phyloP scores from a whole-genome alignment of 2,329 filamentous ascomycete genomes.

The Bipolaris zeicola region DNA sequence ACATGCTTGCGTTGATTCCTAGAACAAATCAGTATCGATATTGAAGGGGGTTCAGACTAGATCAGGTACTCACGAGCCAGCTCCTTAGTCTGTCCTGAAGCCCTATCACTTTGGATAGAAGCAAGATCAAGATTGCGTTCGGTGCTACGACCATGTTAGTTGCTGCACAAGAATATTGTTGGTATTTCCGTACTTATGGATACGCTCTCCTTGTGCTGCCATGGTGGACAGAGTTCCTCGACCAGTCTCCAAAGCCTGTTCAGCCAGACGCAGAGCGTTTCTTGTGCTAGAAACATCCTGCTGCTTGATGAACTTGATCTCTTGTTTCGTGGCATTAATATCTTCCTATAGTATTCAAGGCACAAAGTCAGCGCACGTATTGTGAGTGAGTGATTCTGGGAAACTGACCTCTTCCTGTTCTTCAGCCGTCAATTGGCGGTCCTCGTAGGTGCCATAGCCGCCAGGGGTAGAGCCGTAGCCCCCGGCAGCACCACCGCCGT shows the following conservation, averaged over 20 bases:
- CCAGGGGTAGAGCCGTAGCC: conserved; percentile 30
- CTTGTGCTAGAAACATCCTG: conserved; percentile 71
- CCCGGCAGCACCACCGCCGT: conserved; percentile 27
- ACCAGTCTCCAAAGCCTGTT: conserved; percentile 72
- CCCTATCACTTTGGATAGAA: conserved; percentile 75
- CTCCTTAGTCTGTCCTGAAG: conserved; percentile 80
- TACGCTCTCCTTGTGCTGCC: conserved; percentile 44
- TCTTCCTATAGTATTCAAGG: conserved; percentile 55
- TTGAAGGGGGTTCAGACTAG: background rate
- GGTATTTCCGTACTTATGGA: conserved; percentile 32
- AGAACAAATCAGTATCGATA: background rate
- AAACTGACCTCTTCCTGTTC: conserved; percentile 63
- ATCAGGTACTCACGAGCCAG: conserved; percentile 63
- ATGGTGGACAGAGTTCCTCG: conserved; percentile 49
- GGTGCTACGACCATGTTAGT: conserved; percentile 43
- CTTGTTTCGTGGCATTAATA: conserved; percentile 71
- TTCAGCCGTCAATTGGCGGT: conserved; percentile 82
- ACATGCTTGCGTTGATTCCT: conserved; percentile 84
- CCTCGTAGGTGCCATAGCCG: conserved; percentile 62
- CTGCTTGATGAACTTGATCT: conserved; percentile 77
- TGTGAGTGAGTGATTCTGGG: too few relatives aligned
- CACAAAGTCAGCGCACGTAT: background rate
- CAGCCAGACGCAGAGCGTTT: conserved; percentile 66
- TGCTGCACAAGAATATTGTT: too few relatives aligned
- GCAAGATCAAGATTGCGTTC: conserved; percentile 83